These are phyloP conservation scores for Heteromeles arbutifolia DNA, from an alignment of 306 rosid species.

Conservation along the genomic window DNA sequence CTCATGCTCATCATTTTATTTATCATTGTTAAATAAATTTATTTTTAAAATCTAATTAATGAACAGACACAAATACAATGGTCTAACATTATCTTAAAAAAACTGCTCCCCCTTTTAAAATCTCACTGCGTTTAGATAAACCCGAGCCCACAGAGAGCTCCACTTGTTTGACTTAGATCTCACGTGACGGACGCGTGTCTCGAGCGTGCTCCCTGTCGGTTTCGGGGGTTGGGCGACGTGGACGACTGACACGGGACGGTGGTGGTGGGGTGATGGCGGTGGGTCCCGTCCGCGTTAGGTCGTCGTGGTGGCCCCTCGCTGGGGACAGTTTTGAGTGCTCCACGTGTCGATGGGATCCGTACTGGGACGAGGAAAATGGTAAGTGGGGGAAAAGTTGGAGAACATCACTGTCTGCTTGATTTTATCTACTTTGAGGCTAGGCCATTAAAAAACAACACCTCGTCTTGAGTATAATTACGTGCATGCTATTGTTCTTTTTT, in stretches of 20 bases:
- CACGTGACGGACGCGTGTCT: conserved; percentile 27
- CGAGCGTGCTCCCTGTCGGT: neutral
- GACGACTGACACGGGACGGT: neutral
- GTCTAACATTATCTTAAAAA: too few species aligned
- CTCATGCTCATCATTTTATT: too few species aligned
- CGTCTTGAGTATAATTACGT: neutral
- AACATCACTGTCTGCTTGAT: conserved; percentile 3
- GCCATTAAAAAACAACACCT: neutral
- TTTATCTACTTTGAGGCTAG: conserved; percentile 12
- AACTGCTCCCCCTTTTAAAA: neutral
- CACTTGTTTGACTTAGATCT: neutral
- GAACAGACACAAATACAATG: neutral
- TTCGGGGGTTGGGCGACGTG: conserved; percentile 1
- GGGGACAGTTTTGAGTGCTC: neutral
- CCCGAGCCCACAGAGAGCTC: conserved; percentile 1
- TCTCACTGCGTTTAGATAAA: conserved; percentile 34
- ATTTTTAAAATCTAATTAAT: too few species aligned
- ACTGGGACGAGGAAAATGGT: conserved; percentile 36
- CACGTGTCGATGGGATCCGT: conserved; percentile 15
- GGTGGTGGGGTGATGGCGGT: neutral
- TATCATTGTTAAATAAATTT: too few species aligned
- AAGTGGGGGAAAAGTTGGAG: neutral
- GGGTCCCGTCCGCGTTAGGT: conserved; percentile 7
- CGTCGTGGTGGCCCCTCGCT: neutral
- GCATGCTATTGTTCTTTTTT: neutral